Percentiles rank a stretch among this genome's conserved stretches.
These are phyloP conservation scores for Aspergillus sp. DNA, from an alignment of 2,329 filamentous ascomycete genomes.

Conservation along the genomic window DNA sequence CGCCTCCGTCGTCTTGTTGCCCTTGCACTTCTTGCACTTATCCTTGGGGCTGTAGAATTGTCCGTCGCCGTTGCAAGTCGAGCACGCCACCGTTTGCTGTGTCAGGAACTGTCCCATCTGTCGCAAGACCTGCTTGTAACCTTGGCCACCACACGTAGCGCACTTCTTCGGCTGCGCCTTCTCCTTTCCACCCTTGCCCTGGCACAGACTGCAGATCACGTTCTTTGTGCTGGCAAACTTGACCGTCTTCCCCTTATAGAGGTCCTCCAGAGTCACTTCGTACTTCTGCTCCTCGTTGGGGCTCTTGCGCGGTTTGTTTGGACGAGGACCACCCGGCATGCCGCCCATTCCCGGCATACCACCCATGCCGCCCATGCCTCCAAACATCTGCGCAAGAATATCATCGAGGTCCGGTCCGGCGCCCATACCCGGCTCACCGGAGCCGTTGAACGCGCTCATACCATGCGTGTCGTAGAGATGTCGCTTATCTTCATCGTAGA, in stretches of 20 bases:
- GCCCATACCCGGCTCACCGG: constrained; percentile 61
- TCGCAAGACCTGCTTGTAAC: constrained; percentile 71
- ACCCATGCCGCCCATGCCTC: constrained; percentile 52
- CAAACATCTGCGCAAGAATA: constrained; percentile 89
- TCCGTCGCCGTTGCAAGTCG: constrained; percentile 80
- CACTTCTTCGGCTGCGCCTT: constrained; percentile 83
- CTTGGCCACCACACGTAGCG: constrained; percentile 78
- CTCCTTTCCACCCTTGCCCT: constrained; percentile 85
- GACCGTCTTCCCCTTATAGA: constrained; percentile 98
- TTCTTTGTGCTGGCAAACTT: constrained; percentile 96
- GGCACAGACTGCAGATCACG: constrained; percentile 81
- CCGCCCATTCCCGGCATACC: constrained; percentile 47
- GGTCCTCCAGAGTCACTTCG: constrained; percentile 84
- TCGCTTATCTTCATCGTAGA: constrained; percentile 91
- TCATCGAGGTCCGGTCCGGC: constrained; percentile 77
- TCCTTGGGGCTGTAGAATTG: constrained; percentile 93
- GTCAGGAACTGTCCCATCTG: constrained; percentile 85
- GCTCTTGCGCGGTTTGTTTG: constrained; percentile 58
- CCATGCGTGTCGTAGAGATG: constrained; percentile 89
- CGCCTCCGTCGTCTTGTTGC: constrained; percentile 78
- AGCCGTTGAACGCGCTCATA: constrained; percentile 91
- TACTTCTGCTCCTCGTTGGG: constrained; percentile 87
- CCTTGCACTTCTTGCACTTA: constrained; percentile 98
- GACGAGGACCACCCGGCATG: constrained; percentile 40
- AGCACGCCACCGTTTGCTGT: constrained; percentile 74